phyloP scores from a whole-genome alignment of 495 filamentous ascomycete genomes.

The Staphylotrichum longicolle region DNA sequence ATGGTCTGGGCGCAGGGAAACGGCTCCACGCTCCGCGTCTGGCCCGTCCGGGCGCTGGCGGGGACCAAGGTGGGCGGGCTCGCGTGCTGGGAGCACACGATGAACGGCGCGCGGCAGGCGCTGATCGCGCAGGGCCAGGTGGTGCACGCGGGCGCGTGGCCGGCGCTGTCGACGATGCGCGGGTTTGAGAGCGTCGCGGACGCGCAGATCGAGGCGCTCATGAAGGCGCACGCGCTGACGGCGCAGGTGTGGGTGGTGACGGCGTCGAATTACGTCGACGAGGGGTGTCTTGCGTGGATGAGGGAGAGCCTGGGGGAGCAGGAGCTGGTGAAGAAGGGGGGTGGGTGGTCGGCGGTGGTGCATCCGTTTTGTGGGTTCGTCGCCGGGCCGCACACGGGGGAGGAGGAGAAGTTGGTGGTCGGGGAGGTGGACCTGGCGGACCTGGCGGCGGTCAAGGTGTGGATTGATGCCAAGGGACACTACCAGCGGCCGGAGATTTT shows the following conservation, averaged over 20 bases:
- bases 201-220: conserved; percentile 45
- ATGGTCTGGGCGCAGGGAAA: conserved; percentile 47
- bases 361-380: conserved; percentile 39
- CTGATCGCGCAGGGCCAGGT: conserved; percentile 41
- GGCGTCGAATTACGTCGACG: conserved; percentile 43
- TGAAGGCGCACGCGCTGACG: conserved; percentile 45
- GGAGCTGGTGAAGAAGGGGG: conserved; percentile 39
- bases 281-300: conserved; percentile 44
- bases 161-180: conserved; percentile 39
- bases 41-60: neutral
- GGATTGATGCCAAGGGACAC: conserved; percentile 41
- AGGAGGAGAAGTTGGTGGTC: conserved; percentile 35
- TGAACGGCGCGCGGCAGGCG: conserved; percentile 44
- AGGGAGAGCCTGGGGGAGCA: conserved; percentile 41
- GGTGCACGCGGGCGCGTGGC: conserved; percentile 44
- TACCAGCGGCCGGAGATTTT: conserved; percentile 45
- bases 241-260: conserved; percentile 43
- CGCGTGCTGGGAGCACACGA: conserved; percentile 53
- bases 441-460: conserved; percentile 40
- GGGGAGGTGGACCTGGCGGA: conserved; percentile 43
- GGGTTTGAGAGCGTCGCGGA: conserved; percentile 38
- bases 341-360: conserved; percentile 41
- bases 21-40: conserved; percentile 37
- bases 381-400: conserved; percentile 37
- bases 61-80: conserved; percentile 44